A percentile compares a stretch with the other conserved stretches of the same genome.
These are phyloP conservation scores for Funneliformis caledonium DNA, from an alignment of 371 early-diverging fungal species.

Conservation along the genomic window DNA sequence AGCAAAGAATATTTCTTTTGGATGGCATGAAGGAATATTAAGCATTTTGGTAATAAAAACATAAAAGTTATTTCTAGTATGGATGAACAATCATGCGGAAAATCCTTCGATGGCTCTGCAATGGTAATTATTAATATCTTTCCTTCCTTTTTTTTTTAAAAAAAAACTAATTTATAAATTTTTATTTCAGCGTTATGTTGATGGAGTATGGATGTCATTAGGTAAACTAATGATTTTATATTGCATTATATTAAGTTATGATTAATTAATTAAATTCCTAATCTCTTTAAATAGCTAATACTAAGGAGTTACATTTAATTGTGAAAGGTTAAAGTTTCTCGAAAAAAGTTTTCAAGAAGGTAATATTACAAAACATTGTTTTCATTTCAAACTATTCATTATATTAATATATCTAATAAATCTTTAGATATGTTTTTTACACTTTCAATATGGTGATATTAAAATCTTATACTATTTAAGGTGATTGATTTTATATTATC, in stretches of 20 bases:
- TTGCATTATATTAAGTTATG: not conserved
- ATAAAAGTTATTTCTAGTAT: constrained; percentile 38
- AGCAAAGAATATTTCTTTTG: constrained; percentile 14
- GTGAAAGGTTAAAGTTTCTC: not conserved
- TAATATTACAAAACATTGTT: not conserved
- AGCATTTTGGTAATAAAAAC: constrained; percentile 18
- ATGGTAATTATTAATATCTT: not conserved
- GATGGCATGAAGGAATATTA: constrained; percentile 35
- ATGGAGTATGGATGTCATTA: constrained; percentile 34
- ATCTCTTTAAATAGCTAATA: not conserved
- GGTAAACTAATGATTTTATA: not conserved
- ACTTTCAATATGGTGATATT: constrained; percentile 6
- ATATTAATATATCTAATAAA: not conserved
- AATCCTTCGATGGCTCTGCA: constrained; percentile 36
- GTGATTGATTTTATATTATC: not conserved
- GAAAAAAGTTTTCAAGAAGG: not conserved
- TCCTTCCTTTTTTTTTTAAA: not conserved
- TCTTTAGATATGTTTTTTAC: constrained; percentile 9
- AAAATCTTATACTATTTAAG: constrained; percentile 23
- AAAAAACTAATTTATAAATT: not conserved
- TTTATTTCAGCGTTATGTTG: not conserved
- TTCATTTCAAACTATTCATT: not conserved
- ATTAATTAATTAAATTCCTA: not conserved
- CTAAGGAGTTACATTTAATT: constrained; percentile 20
- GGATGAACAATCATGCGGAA: constrained; percentile 40